Evolutionary conservation across 257 asterid genomes (phyloP).

Genomic region (Scutellaria galericulata): DNA sequence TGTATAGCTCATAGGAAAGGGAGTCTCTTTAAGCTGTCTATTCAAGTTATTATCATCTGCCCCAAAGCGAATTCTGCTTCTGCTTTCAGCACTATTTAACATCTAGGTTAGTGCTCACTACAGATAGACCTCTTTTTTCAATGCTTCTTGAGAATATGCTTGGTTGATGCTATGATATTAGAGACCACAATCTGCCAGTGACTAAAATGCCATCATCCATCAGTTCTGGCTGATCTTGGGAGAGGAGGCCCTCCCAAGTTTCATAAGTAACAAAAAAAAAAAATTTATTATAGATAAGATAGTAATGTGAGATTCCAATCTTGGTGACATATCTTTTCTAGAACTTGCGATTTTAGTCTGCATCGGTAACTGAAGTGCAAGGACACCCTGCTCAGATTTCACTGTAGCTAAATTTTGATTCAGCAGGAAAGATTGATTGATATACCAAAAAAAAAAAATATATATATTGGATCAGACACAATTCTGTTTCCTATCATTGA

Average conservation of each 20-base stretch:
- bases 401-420: neutral
- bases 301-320: neutral
- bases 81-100: neutral
- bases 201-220: neutral
- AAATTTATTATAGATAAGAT: too few species aligned
- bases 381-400: neutral
- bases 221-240: neutral
- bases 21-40: constrained; percentile 36
- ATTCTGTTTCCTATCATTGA: neutral
- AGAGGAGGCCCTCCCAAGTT: neutral
- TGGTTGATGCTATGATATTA: neutral
- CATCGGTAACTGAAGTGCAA: neutral
- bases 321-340: too few species aligned
- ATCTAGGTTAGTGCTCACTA: neutral
- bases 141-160: neutral
- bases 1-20: constrained; percentile 43
- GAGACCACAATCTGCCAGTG: too few species aligned
- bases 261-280: neutral
- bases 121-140: neutral
- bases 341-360: too few species aligned
- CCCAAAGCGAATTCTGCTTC: neutral
- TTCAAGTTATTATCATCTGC: neutral
- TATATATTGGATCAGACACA: neutral
- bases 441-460: too few species aligned
- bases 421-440: neutral